Evolutionary conservation across 2,329 filamentous ascomycete species (phyloP), one percentile per base, ranked within the genome.

Genomic region (Septoria petroselini): DNA sequence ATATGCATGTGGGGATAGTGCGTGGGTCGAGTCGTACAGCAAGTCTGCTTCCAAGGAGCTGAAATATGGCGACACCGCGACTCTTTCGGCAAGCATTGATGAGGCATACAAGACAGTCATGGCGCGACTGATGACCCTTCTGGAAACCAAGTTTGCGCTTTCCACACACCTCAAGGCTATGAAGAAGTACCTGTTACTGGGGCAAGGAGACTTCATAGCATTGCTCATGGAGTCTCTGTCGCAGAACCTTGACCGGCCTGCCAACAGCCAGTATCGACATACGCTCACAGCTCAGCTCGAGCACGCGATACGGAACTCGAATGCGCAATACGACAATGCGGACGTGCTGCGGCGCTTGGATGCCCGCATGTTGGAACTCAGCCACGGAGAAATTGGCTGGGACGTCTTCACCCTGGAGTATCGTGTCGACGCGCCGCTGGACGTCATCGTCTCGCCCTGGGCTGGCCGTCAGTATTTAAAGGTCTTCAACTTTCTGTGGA

Each of bases 371-470:
- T 79, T 98, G 33, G 91, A 97, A 71, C 79, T 97, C 4, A 94
- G 87, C 7, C 91, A 96, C 62, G 93, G 93, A 43, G 93, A 98
- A 63, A 97, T 96, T 45, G 93, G 93, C 41, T 98, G 93, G 93
- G 93, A 98, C 66, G 95, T 94, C 66, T 98, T 98, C 71, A 98
- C 93, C 0, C 81, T 98, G 7, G 94, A 98, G 68, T 98, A 98
- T 73, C 96, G 97, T 68, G 93, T 98, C 60, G 91, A 95, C 67
- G 87, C 91, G 1, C 93, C 93, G 0, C 88, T 96, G 18, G 93
- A 98, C 66, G 93, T 98, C 21, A 91, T 98, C 40, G 90, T 98
- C 31, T 97, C 91, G 0, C 89, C 94, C 34, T 96, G 91, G 82
- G 91, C 90, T 38, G 91, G 88, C 58, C 87, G 91, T 17, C 91